Evolutionary conservation across 225 moss, liverwort and hornwort species (phyloP), one percentile per base, ranked within the genome.

Genomic region (Bryum argenteum): DNA sequence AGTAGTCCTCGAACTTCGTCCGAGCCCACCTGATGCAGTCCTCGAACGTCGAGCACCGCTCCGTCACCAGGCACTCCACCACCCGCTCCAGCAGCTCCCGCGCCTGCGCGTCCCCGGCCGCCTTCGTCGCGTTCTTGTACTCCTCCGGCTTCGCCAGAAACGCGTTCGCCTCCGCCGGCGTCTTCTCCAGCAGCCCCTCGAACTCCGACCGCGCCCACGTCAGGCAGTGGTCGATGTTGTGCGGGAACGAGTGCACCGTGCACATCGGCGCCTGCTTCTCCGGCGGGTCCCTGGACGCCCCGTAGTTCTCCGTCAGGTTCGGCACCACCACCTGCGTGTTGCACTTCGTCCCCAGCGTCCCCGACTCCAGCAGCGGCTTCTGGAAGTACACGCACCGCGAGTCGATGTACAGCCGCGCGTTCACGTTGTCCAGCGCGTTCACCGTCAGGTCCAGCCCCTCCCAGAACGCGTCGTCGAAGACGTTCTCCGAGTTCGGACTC

Each of bases 251-350:
- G 55, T 98, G 97, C 6, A 98, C 88, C 5, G 97, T 98, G 81
- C 97, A 98, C 97, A 98, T 98, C 5, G 97, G 97, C 37, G 97
- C 97, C 75, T 98, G 97, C 78, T 82, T 91, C 75, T 98, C 97
- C 0, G 97, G 97, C 1, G 94, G 97, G 75, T 98, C 97, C 5
- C 97, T 81, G 3, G 97, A 98, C 53, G 97, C 97, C 62, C 97
- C 97, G 48, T 98, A 98, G 51, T 98, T 98, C 58, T 98, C 97
- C 5, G 97, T 98, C 66, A 88, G 70, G 43, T 98, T 92, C 1
- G 97, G 97, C 65, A 98, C 87, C 71, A 98, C 97, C 83, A 98
- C 94, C 75, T 98, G 97, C 11, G 97, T 98, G 72, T 98, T 98
- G 80, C 97, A 98, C 63, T 98, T 98, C 3, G 97, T 98, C 1